Conservation (phyloP, 2,329 filamentous ascomycete genomes). For the Talaromyces marneffei region DNA sequence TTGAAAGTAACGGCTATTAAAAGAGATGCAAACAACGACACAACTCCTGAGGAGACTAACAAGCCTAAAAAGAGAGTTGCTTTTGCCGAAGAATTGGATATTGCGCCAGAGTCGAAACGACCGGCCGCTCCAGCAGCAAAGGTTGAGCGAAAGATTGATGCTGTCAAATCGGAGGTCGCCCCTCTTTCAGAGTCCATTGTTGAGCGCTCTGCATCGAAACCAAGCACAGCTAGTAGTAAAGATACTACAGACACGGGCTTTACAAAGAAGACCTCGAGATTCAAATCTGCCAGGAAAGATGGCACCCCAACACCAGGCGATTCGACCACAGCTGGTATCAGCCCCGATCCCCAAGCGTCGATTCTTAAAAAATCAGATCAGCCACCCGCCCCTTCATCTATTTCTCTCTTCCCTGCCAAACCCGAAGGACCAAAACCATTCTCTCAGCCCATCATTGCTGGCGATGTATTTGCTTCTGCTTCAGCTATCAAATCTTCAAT, state of each 20-base stretch:
- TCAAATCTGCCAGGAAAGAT: slow-evolving; percentile 34
- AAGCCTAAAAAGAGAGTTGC: slow-evolving; percentile 60
- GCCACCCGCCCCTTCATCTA: slow-evolving; percentile 21
- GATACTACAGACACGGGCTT: slow-evolving; percentile 18
- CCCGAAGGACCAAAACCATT: slow-evolving; percentile 34
- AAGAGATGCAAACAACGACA: slow-evolving; percentile 16
- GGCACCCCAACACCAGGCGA: slow-evolving; percentile 14
- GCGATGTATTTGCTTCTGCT: slow-evolving; percentile 9
- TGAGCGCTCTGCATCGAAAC: slow-evolving; percentile 31
- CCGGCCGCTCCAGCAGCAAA: slow-evolving; percentile 16
- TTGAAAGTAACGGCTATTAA: slow-evolving; percentile 20
- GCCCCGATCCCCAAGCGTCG: background rate
- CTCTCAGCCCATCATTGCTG: slow-evolving; percentile 31
- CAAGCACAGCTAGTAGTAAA: background rate
- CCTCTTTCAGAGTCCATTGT: slow-evolving; percentile 40
- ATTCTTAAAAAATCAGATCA: slow-evolving; percentile 18
- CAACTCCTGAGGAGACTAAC: slow-evolving; percentile 20
- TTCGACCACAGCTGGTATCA: slow-evolving; percentile 6
- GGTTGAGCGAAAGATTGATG: slow-evolving; percentile 22
- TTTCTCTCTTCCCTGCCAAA: slow-evolving; percentile 35
- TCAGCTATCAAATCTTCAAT: slow-evolving; percentile 5
- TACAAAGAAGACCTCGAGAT: slow-evolving; percentile 38
- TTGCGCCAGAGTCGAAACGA: slow-evolving; percentile 46
- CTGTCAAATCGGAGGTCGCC: slow-evolving; percentile 24
- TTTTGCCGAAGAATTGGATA: slow-evolving; percentile 70